Evolutionary conservation across 2,329 filamentous ascomycete genomes (phyloP), one percentile per base, ranked within the genome.

Genomic region (Zasmidium citrigriseum): DNA sequence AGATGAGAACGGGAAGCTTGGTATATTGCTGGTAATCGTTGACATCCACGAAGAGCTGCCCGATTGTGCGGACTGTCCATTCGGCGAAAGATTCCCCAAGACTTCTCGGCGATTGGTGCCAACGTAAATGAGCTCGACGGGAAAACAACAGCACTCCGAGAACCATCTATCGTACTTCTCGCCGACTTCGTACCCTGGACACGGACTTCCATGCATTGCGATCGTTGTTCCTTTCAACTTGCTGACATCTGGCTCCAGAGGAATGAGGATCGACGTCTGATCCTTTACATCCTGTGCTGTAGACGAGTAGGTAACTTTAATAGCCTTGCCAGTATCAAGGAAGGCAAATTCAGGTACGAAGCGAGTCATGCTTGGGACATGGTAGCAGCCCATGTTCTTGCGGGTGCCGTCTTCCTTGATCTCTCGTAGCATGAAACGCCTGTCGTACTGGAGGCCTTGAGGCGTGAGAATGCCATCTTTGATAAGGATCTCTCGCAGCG

Each of bases 391-490:
- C 72, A 81, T 78, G 66, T 79, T 79, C 55, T 76, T 68, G 51
- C 70, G 64, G 7, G 58, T 62, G 46, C 52, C 57, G 22, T 53
- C 64, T 57, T 58, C 63, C 60, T 67, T 68, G 59, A 67, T 68
- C 62, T 53, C 27, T 29, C 27, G 69, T 3, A 81, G 65, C 76
- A 80, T 74, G 60, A 72, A 75, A 18, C 66, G 70, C 60, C 79
- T 70, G 62, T 81, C 79, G 59, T 79, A 74, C 21, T 73, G 68
- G 55, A 81, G 77, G 59, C 79, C 79, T 68, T 77, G 67, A 55
- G 71, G 72, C 7, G 78, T 79, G 20, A 77, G 73, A 46, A 73
- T 63, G 16, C 76, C 74, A 44, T 69, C 67, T 1, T 72, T 66
- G 23, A 78, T 65, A 20, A 74, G 70, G 5, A 75, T 70, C 2